Evolutionary conservation across 192 early-diverging fungal species (phyloP), one percentile per base, ranked within the genome.

Genomic region (Coemansia brasiliensis): DNA sequence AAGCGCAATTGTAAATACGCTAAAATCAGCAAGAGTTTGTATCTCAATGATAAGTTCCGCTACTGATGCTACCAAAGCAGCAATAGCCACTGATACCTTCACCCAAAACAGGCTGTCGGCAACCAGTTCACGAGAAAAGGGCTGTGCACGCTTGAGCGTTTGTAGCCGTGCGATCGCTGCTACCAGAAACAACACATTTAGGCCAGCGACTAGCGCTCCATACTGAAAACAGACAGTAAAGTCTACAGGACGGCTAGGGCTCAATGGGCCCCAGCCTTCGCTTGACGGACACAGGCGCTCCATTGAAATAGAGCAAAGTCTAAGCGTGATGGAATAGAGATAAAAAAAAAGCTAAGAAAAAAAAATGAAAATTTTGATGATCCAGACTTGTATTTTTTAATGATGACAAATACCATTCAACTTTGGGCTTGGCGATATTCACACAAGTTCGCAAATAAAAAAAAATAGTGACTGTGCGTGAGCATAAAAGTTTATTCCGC

Each of bases 211-310:
- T 9, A 80, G 27, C 3, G 46, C 67, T 5, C 70, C 77, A 40
- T 80, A 40, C 56, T 80, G 50, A 17, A 80, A 80, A 39, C 77
- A 80, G 8, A 51, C 12, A 2, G 77, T 70, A 53, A 80, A 70
- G 53, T 80, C 77, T 25, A 70, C 67, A 0, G 69, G 71, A 3
- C 77, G 70, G 26, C 21, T 60, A 13, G 69, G 66, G 41, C 77
- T 80, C 20, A 74, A 52, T 20, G 77, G 77, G n/a, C 77, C 77
- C 70, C 71, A 80, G 66, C 77, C 77, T 25, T 80, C 77, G 18
- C 42, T 52, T n/a, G 67, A 65, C 17, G 63, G 66, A 44, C 77
- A 80, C 58, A 44, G 20, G 29, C 20, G 16, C 20, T 1, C 37
- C 58, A 59, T 59, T 35, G 32, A 35, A 42, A 13, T n/a, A n/a